A percentile compares a stretch with the other conserved stretches of the same genome.
These are phyloP conservation scores for Leptomonas pyrrhocoris DNA, from an alignment of 208 protist species.

Conservation along the genomic window DNA sequence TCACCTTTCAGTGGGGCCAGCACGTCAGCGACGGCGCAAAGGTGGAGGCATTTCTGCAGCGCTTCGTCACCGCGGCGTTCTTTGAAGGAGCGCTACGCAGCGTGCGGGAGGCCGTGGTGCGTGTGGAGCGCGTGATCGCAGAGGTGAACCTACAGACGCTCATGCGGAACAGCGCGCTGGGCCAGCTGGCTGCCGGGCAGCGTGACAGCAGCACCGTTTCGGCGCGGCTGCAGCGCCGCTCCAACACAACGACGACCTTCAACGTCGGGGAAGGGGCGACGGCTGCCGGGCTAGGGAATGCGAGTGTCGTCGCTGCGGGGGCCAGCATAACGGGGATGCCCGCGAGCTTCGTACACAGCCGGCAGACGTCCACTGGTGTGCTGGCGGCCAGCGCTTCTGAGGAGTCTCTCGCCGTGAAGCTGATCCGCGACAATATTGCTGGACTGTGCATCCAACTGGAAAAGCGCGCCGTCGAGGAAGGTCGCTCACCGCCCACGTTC, in stretches of 20 bases:
- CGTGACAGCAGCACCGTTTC: conserved; percentile 17
- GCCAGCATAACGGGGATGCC: background rate
- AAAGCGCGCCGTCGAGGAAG: conserved; percentile 43
- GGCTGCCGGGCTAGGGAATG: background rate
- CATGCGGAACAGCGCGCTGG: background rate
- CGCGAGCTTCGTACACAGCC: conserved; percentile 22
- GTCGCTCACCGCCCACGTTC: conserved; percentile 40
- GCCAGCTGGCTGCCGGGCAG: background rate
- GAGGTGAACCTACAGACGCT: conserved; percentile 1
- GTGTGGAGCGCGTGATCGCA: conserved; percentile 36
- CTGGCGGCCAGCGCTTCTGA: conserved; percentile 11
- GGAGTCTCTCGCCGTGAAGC: conserved; percentile 26
- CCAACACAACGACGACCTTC: conserved; percentile 1
- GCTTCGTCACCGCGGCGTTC: conserved; percentile 62
- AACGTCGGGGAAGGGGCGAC: background rate
- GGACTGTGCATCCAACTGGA: conserved; percentile 76
- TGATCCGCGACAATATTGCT: conserved; percentile 64
- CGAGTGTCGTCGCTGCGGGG: background rate
- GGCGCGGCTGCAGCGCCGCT: conserved; percentile 6
- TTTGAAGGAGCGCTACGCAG: conserved; percentile 49
- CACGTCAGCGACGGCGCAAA: conserved; percentile 50
- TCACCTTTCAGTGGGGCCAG: conserved; percentile 81
- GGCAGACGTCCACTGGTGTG: conserved; percentile 12
- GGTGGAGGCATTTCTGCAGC: conserved; percentile 72
- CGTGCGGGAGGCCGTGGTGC: conserved; percentile 36